Percentiles rank a stretch among this genome's conserved stretches.
These are phyloP conservation scores for Sphagnum magellanicum DNA, from an alignment of 228 moss, liverwort and hornwort genomes.

Conservation along the genomic window DNA sequence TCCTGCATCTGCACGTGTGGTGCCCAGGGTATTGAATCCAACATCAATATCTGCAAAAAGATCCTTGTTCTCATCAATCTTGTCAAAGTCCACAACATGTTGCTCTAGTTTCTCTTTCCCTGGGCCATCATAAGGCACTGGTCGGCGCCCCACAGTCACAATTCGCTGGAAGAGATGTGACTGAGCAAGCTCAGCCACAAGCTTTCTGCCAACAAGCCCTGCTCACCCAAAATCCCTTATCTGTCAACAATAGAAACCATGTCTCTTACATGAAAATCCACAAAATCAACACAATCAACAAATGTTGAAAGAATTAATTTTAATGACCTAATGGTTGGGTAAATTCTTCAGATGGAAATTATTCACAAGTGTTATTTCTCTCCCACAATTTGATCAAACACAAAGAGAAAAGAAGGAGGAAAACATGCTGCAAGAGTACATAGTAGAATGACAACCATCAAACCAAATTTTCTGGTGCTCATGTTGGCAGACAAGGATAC, in stretches of 20 bases:
- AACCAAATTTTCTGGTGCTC: too few relatives aligned
- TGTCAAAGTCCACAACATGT: conserved; percentile 53
- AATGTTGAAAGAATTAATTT: too few relatives aligned
- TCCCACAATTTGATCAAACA: too few relatives aligned
- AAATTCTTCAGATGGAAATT: too few relatives aligned
- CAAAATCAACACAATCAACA: too few relatives aligned
- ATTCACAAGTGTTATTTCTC: too few relatives aligned
- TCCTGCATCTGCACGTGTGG: conserved; percentile 40
- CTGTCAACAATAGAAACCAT: background rate
- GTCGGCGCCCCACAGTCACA: conserved; percentile 41
- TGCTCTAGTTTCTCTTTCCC: conserved; percentile 58
- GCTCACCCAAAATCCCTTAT: background rate
- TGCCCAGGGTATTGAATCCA: conserved; percentile 56
- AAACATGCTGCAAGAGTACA: too few relatives aligned
- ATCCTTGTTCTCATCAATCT: conserved; percentile 37
- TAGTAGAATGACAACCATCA: too few relatives aligned
- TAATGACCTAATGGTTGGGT: too few relatives aligned
- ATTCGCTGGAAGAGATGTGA: conserved; percentile 30
- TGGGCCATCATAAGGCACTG: conserved; percentile 46
- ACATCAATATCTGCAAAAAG: conserved; percentile 38
- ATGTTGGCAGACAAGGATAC: too few relatives aligned
- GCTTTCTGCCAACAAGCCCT: conserved; percentile 49
- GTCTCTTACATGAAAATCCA: background rate
- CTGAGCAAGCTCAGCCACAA: conserved; percentile 54
- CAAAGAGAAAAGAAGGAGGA: too few relatives aligned